Base-by-base conservation (phyloP, 805 yeast species). In the Geotrichum ghanense region DNA sequence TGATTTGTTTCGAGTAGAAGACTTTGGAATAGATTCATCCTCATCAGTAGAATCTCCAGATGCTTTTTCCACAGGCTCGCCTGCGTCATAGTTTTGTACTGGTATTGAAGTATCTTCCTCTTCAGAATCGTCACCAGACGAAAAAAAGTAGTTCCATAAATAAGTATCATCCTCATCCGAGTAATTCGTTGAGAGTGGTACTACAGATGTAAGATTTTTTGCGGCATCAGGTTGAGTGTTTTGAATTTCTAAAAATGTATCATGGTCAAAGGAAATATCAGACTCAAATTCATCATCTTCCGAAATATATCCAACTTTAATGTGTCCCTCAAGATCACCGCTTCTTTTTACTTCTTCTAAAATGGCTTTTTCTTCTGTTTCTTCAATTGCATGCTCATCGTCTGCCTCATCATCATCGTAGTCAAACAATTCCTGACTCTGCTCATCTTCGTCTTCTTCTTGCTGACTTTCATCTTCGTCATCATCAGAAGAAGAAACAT, bases 1-100 rank as follows among this genome's bases (percentile, higher is more conserved):
- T 9, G 83, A 74, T 1, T 95, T 94, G 35, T 76, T 73, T 48
- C 72, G 76, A 46, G 71, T 75, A 16, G 77, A 70, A 2, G 83
- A 70, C 2, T 79, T 79, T 3, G 97, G 96, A 41, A 90, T 65
- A 16, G 81, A 73, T n/a, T 77, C 74, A 59, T 90, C 97, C 51
- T 87, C 96, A 62, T 90, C 98, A 0, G 98, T 92, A 14, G 95
- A 85, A 56, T 89, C 96, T 40, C 92, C 95, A 53, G 83, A 81
- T 47, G 10, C 17, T 31, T 31, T 31, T 31, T 31, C 37, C 5
- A 31, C 37, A 6, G 14, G 37, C 12, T 6, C 37, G 5, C 56
- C 56, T 5, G 53, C 55, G 16, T 51, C 57, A 27, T 53, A 52
- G 41, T 57, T 50, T 2, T 59, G 51, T 3, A 49, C 55, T 27